Percentiles rank a stretch among this genome's conserved stretches.
phyloP scores from a whole-genome alignment of 306 rosid species.

The Sechiopsis laciniata region DNA sequence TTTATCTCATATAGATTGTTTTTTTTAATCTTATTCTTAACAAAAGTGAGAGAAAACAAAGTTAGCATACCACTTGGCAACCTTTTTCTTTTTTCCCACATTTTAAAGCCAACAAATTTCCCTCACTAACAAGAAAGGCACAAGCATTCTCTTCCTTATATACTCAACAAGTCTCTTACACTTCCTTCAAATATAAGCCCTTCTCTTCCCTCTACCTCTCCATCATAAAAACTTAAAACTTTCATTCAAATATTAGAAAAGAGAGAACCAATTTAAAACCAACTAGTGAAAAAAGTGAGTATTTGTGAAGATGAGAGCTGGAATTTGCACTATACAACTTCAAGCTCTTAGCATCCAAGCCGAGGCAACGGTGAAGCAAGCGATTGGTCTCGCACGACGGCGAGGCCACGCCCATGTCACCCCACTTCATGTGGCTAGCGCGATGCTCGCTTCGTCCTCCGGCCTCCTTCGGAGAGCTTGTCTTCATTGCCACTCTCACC shows the following conservation, averaged over 20 bases:
- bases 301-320: conserved; percentile 53
- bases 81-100: conserved; percentile 7
- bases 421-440: conserved; percentile 88
- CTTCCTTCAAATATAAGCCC: conserved; percentile 24
- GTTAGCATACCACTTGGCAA: conserved; percentile 37
- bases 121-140: conserved; percentile 96
- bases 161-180: conserved; percentile 24
- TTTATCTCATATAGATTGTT: neutral
- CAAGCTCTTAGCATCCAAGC: conserved; percentile 71
- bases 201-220: conserved; percentile 3
- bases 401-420: conserved; percentile 90
- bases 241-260: neutral
- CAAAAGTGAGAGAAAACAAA: conserved; percentile 38
- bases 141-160: conserved; percentile 47
- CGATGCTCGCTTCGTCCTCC: conserved; percentile 71
- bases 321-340: conserved; percentile 57
- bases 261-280: neutral
- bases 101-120: conserved; percentile 53
- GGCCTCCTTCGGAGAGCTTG: conserved; percentile 75
- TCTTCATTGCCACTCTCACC: conserved; percentile 75
- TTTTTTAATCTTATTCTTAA: conserved; percentile 23
- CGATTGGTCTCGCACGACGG: conserved; percentile 58
- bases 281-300: neutral
- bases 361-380: conserved; percentile 61
- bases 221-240: neutral